A percentile compares a stretch with the other conserved stretches of the same genome.
Evolutionary conservation across 2,329 filamentous ascomycete genomes (phyloP).

Genomic region (Fusarium chuoi): DNA sequence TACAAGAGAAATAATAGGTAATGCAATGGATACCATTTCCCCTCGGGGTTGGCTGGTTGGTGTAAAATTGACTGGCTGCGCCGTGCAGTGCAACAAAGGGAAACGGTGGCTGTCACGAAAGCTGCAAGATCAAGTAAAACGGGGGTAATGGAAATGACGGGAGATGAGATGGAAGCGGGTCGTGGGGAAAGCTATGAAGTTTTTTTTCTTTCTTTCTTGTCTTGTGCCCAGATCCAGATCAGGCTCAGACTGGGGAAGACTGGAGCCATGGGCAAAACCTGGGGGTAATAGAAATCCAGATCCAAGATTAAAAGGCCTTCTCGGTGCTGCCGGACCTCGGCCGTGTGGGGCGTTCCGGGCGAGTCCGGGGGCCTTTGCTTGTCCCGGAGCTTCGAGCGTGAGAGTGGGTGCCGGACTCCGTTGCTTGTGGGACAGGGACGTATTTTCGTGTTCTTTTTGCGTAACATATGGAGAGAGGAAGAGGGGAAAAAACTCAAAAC

Average conservation of each 20-base stretch:
- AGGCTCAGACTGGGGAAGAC: constrained; percentile 31
- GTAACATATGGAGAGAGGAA: not conserved
- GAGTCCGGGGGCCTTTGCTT: constrained; percentile 34
- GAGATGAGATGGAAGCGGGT: constrained; percentile 23
- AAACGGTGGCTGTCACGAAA: constrained; percentile 43
- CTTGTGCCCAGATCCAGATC: constrained; percentile 19
- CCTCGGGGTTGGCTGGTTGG: constrained; percentile 31
- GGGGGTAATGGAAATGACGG: constrained; percentile 47
- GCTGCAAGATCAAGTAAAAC: constrained; percentile 53
- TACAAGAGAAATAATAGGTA: not conserved
- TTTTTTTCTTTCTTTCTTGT: constrained; percentile 12
- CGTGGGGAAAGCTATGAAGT: constrained; percentile 33
- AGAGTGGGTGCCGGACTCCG: constrained; percentile 34
- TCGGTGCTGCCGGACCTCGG: constrained; percentile 41
- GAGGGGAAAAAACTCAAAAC: not conserved
- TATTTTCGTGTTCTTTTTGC: constrained; percentile 1
- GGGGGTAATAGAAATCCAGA: constrained; percentile 51
- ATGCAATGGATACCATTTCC: constrained; percentile 32
- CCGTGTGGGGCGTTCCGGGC: constrained; percentile 41
- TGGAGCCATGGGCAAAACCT: constrained; percentile 43
- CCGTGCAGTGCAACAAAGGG: constrained; percentile 32
- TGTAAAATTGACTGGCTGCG: constrained; percentile 21
- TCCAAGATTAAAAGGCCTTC: constrained; percentile 24
- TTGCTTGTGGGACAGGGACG: constrained; percentile 22
- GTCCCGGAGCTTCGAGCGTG: constrained; percentile 15